Evolutionary conservation across 768 basidiomycete species (phyloP).

Genomic region (Naganishia vishniacii): DNA sequence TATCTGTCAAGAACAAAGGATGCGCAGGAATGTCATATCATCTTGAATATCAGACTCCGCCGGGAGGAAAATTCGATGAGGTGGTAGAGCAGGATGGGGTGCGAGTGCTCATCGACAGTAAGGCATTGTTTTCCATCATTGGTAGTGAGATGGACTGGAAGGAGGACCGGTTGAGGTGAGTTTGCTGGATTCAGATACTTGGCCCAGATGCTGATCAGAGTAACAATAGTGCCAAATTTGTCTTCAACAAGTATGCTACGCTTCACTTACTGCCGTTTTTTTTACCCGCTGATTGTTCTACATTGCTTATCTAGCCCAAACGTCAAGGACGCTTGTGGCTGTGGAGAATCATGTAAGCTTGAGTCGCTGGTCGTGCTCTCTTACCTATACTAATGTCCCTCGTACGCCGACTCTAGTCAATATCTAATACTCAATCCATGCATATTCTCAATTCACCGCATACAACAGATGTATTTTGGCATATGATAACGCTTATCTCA

Average conservation of each 20-base stretch:
- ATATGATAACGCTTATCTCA: no score
- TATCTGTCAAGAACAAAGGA: constrained; percentile 94
- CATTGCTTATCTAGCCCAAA: constrained; percentile 78
- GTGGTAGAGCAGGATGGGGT: constrained; percentile 94
- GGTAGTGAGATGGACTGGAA: constrained; percentile 99
- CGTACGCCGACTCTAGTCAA: constrained; percentile 4
- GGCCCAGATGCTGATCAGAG: neutral
- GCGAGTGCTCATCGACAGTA: constrained; percentile 86
- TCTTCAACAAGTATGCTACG: constrained; percentile 32
- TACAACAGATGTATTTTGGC: no score
- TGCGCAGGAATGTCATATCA: constrained; percentile 88
- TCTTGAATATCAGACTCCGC: constrained; percentile 72
- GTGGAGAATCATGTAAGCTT: constrained; percentile 84
- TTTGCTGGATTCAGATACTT: neutral
- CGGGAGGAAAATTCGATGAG: constrained; percentile 86
- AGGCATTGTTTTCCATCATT: constrained; percentile 94
- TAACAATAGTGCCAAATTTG: constrained; percentile 31
- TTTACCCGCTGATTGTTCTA: constrained; percentile 52
- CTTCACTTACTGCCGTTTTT: neutral
- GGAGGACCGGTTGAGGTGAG: constrained; percentile 67
- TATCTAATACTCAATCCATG: neutral
- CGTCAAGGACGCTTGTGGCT: constrained; percentile 89
- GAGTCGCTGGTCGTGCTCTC: neutral
- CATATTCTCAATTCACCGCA: no score
- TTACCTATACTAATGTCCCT: neutral